These are phyloP conservation scores for Noccaea caerulescens DNA, from an alignment of 345 rosid species.

Conservation along the genomic window DNA sequence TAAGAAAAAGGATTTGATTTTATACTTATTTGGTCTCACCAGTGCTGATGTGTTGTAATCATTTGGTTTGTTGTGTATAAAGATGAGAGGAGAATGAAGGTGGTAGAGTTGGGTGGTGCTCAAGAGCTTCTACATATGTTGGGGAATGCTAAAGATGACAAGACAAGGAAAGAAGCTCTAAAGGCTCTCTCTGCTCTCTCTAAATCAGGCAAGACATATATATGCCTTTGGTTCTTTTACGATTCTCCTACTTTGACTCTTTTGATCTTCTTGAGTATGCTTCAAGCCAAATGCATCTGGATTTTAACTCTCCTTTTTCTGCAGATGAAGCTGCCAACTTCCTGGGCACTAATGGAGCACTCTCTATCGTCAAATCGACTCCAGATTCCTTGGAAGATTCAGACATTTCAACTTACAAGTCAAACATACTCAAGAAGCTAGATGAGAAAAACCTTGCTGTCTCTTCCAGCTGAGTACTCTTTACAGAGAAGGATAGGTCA, in stretches of 20 bases:
- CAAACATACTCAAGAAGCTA: constrained; percentile 67
- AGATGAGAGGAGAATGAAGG: constrained; percentile 92
- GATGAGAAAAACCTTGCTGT: constrained; percentile 51
- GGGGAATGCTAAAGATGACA: constrained; percentile 75
- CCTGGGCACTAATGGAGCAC: constrained; percentile 62
- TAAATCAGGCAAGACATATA: constrained; percentile 51
- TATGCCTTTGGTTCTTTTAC: too few species aligned
- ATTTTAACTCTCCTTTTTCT: constrained; percentile 14
- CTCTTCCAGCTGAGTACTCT: constrained; percentile 31
- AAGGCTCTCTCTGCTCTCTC: constrained; percentile 80
- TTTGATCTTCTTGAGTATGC: constrained; percentile 6
- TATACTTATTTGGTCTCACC: background rate
- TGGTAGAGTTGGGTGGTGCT: constrained; percentile 88
- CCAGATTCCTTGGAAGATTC: constrained; percentile 59
- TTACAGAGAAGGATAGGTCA: background rate
- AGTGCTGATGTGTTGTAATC: constrained; percentile 7
- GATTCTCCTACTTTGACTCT: background rate
- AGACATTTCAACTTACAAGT: constrained; percentile 60
- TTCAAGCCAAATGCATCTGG: background rate
- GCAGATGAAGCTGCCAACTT: constrained; percentile 80
- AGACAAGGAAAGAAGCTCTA: constrained; percentile 78
- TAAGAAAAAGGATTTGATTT: background rate
- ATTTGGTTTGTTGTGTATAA: constrained; percentile 20
- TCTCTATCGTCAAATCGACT: constrained; percentile 56
- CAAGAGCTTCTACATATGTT: constrained; percentile 81